Evolutionary conservation across 371 early-diverging fungal genomes (phyloP).

Genomic region (Mucor indicus): DNA sequence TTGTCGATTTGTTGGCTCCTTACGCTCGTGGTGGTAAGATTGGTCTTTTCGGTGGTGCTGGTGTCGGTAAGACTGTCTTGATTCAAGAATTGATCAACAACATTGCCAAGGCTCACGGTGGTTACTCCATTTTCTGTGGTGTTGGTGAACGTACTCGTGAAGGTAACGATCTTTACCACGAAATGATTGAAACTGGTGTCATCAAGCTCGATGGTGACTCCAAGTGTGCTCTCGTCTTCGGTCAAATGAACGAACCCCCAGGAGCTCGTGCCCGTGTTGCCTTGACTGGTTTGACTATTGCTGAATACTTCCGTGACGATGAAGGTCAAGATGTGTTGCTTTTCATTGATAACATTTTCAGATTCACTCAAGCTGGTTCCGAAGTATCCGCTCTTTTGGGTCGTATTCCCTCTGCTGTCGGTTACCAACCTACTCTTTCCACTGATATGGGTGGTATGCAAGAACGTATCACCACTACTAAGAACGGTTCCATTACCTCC

Average conservation of each 20-base stretch:
- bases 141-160: slow-evolving; percentile 98
- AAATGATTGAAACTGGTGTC: slow-evolving; percentile 93
- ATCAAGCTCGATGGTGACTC: slow-evolving; percentile 91
- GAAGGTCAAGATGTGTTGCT: slow-evolving; percentile 98
- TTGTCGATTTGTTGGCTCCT: slow-evolving; percentile 95
- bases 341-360: slow-evolving; percentile 97
- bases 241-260: slow-evolving; percentile 99
- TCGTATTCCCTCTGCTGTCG: slow-evolving; percentile 98
- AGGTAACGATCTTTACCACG: slow-evolving; percentile 97
- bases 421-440: slow-evolving; percentile 97
- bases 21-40: slow-evolving; percentile 96
- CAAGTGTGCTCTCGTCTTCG: slow-evolving; percentile 95
- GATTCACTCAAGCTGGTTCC: slow-evolving; percentile 91
- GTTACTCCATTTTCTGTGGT: slow-evolving; percentile 96
- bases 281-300: slow-evolving; percentile 94
- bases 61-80: slow-evolving; percentile 98
- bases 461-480: slow-evolving; percentile 98
- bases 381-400: slow-evolving; percentile 95
- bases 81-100: slow-evolving; percentile 97
- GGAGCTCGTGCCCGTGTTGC: slow-evolving; percentile 99
- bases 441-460: slow-evolving; percentile 97
- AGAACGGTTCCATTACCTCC: slow-evolving; percentile 98
- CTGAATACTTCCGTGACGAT: slow-evolving; percentile 98
- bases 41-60: slow-evolving; percentile 96
- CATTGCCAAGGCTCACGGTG: slow-evolving; percentile 97